Conservation (phyloP, 2,329 filamentous ascomycete species). For the Paraphoma sp. region DNA sequence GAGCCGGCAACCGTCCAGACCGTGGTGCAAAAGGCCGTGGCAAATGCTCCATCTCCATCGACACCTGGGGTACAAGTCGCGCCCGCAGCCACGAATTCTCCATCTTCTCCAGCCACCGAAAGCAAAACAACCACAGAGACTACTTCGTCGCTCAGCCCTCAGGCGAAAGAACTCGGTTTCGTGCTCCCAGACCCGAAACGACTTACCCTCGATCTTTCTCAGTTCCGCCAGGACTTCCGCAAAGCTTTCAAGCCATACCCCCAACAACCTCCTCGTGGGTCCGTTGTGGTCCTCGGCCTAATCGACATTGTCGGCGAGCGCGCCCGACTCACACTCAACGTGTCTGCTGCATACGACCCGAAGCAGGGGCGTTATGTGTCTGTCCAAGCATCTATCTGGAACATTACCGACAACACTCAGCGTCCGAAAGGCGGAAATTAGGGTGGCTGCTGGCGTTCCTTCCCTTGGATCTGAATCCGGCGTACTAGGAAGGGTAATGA, state of each 20-base stretch:
- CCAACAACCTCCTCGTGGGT: constrained; percentile 52
- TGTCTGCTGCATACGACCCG: constrained; percentile 55
- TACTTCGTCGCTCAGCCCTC: constrained; percentile 13
- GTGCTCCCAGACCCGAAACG: constrained; percentile 34
- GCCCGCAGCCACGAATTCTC: constrained; percentile 10
- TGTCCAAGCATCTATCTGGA: constrained; percentile 33
- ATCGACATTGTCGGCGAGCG: constrained; percentile 54
- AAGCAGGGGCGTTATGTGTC: constrained; percentile 46
- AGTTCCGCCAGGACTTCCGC: constrained; percentile 32
- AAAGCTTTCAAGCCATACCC: constrained; percentile 22
- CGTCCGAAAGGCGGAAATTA: constrained; percentile 43
- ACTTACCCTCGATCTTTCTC: constrained; percentile 33
- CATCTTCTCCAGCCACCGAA: constrained; percentile 18
- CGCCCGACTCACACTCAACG: constrained; percentile 53
- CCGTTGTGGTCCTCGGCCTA: constrained; percentile 53
- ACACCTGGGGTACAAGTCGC: constrained; percentile 3
- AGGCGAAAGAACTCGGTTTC: constrained; percentile 25
- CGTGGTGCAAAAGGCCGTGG: constrained; percentile 13
- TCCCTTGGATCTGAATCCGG: not conserved
- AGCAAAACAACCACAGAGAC: constrained; percentile 19
- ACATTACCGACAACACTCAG: constrained; percentile 42
- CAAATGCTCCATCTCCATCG: constrained; percentile 11
- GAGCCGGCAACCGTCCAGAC: constrained; percentile 19
- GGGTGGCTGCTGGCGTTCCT: not conserved
- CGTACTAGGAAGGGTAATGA: not conserved